Base-by-base conservation (phyloP, 345 rosid genomes). In the Odontarrhena argentea region DNA sequence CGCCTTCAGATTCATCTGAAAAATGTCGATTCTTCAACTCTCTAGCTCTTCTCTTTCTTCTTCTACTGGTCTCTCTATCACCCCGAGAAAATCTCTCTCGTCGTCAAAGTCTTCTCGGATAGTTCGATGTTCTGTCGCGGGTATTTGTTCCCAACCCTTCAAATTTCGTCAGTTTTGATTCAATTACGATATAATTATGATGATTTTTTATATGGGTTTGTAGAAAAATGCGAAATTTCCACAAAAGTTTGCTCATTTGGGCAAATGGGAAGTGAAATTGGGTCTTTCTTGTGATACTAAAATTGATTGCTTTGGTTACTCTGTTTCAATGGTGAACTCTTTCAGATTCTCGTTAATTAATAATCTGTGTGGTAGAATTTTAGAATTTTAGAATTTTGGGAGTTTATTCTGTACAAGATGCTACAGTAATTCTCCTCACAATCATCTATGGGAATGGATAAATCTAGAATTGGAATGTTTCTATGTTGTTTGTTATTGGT, bases 41-140 rank as follows among this genome's bases (percentile, higher is more conserved):
- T 67, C 73, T 9, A 60, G 56, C 30, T 74, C 73, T 0, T 84
- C 86, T 18, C 62, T 84, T 46, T 71, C 89, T 60, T 82, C 82
- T 14, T 53, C 81, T 49, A 77, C 88, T 2, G 12, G 79, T 62
- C 67, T 85, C 55, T 63, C 82, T 3, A 22, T 74, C 63, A 70
- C 77, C 67, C 80, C 84, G 3, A 44, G 78, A 37, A 76, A 60
- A 60, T 78, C 68, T 15, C 55, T 46, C 38, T 74, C 70, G 38
- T 36, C 46, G 71, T 59, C 82, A 0, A 85, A 76, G 63, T 82
- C 77, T n/a, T 52, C 73, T 58, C 78, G 82, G 60, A 42, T 60
- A 61, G 52, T 85, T 80, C 82, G 70, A 59, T 87, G 94, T 55
- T 58, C 89, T n/a, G 79, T 84, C 61, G 88, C 81, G 63, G 97